These are phyloP conservation scores for Linum tenue DNA, from an alignment of 345 rosid genomes.

Conservation along the genomic window DNA sequence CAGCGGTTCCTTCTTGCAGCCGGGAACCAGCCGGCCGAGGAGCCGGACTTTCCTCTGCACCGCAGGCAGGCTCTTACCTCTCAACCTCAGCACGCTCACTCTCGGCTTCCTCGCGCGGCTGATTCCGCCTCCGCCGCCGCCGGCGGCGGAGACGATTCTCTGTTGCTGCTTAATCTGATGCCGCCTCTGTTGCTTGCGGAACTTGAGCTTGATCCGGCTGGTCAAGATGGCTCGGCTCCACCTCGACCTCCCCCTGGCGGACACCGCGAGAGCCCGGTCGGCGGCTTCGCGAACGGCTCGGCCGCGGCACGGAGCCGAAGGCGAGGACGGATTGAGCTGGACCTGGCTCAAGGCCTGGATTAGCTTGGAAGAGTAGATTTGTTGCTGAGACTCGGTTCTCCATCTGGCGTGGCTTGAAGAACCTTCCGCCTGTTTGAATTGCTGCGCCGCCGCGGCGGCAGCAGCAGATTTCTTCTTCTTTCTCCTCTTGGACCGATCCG, in stretches of 20 bases:
- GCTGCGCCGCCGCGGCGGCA: too few species aligned
- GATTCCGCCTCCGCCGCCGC: too few species aligned
- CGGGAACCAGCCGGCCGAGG: conserved; percentile 95
- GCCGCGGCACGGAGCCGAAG: conserved; percentile 46
- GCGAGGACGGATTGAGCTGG: conserved; percentile 19
- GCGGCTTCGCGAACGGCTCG: conserved; percentile 79
- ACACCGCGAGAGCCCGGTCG: conserved; percentile 62
- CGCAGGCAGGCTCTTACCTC: conserved; percentile 49
- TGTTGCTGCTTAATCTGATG: conserved; percentile 13
- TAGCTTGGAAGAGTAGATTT: conserved; percentile 75
- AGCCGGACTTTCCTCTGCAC: conserved; percentile 72
- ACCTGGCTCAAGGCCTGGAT: conserved; percentile 58
- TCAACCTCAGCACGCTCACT: conserved; percentile 53
- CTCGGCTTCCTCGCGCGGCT: conserved; percentile 54
- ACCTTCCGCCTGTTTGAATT: conserved; percentile 20
- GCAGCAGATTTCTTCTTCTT: conserved; percentile 53
- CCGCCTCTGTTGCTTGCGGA: conserved; percentile 41
- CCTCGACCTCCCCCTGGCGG: conserved; percentile 72
- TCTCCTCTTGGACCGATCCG: conserved; percentile 48
- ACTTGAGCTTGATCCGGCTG: conserved; percentile 62
- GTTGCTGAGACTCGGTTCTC: conserved; percentile 75
- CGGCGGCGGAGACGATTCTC: conserved; percentile 2
- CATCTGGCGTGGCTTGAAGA: conserved; percentile 36
- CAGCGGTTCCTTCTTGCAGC: conserved; percentile 83
- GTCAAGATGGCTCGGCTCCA: conserved; percentile 95